Conservation (phyloP, 768 basidiomycete genomes). For the Vararia minispora region DNA sequence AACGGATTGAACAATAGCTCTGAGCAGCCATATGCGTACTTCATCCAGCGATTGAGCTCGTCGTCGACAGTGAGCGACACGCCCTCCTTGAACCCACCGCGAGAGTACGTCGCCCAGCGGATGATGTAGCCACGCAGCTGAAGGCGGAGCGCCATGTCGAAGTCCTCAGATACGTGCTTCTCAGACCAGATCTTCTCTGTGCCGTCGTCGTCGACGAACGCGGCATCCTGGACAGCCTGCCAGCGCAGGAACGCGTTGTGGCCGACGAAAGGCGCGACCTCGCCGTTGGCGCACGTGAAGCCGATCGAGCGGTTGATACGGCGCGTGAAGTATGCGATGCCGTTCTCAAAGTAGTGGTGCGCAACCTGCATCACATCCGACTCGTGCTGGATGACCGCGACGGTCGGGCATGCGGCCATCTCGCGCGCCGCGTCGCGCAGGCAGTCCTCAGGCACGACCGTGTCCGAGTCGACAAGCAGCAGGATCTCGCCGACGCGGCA, state of each 20-base stretch:
- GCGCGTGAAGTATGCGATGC: constrained; percentile 36
- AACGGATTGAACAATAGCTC: constrained; percentile 67
- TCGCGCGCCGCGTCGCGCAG: constrained; percentile 41
- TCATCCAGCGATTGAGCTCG: constrained; percentile 89
- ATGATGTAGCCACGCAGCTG: constrained; percentile 40
- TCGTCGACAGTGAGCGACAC: constrained; percentile 85
- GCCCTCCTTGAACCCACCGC: constrained; percentile 83
- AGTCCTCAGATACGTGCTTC: constrained; percentile 56
- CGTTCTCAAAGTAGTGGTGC: constrained; percentile 40
- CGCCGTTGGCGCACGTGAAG: constrained; percentile 29
- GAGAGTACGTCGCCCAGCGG: constrained; percentile 77
- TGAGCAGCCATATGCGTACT: constrained; percentile 61
- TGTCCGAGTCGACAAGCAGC: constrained; percentile 40
- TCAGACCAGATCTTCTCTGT: constrained; percentile 54
- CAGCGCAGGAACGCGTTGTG: constrained; percentile 44
- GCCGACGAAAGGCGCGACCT: constrained; percentile 34
- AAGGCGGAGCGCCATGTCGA: constrained; percentile 54
- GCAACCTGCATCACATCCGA: constrained; percentile 47
- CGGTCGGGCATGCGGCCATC: constrained; percentile 35
- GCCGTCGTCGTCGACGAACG: constrained; percentile 40
- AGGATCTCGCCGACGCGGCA: constrained; percentile 36
- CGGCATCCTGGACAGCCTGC: constrained; percentile 46
- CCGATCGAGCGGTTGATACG: constrained; percentile 36
- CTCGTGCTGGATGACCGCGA: constrained; percentile 42
- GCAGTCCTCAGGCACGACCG: constrained; percentile 41